Evolutionary conservation across 1,284 basidiomycete genomes (phyloP).

Genomic region (Cutaneotrichosporon spelunceum): DNA sequence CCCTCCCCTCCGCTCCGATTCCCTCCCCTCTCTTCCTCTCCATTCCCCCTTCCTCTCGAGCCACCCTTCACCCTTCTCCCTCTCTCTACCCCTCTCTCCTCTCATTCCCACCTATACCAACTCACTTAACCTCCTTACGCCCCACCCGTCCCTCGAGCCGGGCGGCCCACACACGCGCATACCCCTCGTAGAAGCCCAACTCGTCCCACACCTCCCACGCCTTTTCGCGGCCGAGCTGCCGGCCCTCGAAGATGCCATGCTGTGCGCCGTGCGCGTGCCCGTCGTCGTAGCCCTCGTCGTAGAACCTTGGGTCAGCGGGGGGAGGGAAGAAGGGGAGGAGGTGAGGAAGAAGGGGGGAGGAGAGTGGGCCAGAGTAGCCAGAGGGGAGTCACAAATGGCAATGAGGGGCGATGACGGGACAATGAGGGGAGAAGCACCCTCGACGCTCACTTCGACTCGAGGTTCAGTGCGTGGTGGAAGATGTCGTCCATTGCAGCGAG

Average conservation of each 20-base stretch:
- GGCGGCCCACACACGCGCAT: conserved; percentile 67
- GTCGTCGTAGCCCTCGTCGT: conserved; percentile 68
- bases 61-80: no score
- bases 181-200: conserved; percentile 85
- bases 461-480: conserved; percentile 17
- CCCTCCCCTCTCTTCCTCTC: no score
- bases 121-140: conserved; percentile 36
- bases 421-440: no score
- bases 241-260: conserved; percentile 86
- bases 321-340: background rate
- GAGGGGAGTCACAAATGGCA: no score
- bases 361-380: background rate
- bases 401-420: no score
- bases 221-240: conserved; percentile 84
- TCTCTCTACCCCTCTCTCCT: no score
- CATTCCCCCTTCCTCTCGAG: no score
- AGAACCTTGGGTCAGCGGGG: conserved; percentile 61
- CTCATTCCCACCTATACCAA: background rate
- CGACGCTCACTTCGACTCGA: conserved; percentile 20
- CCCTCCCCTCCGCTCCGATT: no score
- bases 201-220: conserved; percentile 97
- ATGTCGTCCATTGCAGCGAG: conserved; percentile 1
- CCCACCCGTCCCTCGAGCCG: conserved; percentile 36
- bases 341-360: no score
- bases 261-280: conserved; percentile 80